Percentiles rank a stretch among this genome's conserved stretches.
Evolutionary conservation across 495 filamentous ascomycete species (phyloP).

Genomic region (Neurospora sp.): DNA sequence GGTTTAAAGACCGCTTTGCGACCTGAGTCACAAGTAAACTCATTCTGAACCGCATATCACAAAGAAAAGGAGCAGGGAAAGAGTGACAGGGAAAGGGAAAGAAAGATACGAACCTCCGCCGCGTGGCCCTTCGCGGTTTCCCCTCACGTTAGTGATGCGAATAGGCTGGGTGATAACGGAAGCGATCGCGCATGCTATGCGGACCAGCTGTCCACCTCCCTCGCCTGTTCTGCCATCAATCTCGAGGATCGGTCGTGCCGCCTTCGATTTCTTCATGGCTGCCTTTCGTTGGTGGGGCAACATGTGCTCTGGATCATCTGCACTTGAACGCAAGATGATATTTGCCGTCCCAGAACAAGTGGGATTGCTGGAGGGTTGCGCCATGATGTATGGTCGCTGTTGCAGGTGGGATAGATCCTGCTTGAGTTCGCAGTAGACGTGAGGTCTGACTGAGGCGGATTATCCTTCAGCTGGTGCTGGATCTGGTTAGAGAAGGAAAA

Average conservation of each 20-base stretch:
- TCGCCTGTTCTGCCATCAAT: constrained; percentile 68
- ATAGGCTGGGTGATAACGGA: constrained; percentile 56
- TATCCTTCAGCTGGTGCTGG: background rate
- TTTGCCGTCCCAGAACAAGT: background rate
- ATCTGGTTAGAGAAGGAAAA: background rate
- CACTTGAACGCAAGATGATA: background rate
- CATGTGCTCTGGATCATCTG: background rate
- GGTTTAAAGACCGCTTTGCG: background rate
- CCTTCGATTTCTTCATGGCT: constrained; percentile 11
- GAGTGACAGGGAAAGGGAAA: constrained; percentile 6
- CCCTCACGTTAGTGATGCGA: constrained; percentile 58
- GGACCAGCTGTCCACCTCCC: constrained; percentile 75
- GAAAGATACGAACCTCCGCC: constrained; percentile 26
- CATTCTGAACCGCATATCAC: background rate
- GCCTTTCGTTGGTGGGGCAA: background rate
- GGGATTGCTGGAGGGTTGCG: background rate
- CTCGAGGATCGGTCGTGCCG: constrained; percentile 13
- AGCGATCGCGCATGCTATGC: constrained; percentile 59
- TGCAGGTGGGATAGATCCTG: background rate
- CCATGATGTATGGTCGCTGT: background rate
- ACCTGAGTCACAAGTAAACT: background rate
- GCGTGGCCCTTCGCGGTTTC: constrained; percentile 41
- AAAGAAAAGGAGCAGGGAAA: background rate
- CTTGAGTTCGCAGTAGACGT: background rate
- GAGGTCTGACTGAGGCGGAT: background rate